Conservation (phyloP, 202 grass and related monocot species). For the Setaria viridis region DNA sequence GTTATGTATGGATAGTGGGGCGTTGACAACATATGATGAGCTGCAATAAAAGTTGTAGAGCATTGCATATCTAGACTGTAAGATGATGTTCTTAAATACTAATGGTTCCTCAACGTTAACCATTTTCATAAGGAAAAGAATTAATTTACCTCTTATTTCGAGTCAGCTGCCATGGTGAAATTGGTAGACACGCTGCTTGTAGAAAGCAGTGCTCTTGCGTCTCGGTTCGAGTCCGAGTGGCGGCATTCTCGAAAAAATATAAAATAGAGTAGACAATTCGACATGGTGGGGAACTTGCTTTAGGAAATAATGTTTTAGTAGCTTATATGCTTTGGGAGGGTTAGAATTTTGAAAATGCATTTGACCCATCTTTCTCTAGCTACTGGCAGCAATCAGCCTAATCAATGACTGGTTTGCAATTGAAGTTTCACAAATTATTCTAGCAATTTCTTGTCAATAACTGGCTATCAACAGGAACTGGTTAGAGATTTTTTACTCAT, state of each 20-base stretch:
- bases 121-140: background rate
- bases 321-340: background rate
- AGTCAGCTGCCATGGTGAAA: constrained; percentile 46
- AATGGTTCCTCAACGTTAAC: background rate
- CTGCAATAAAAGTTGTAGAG: background rate
- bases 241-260: constrained; percentile 35
- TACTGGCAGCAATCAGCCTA: background rate
- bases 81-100: background rate
- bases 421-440: no score
- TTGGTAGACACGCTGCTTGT: constrained; percentile 42
- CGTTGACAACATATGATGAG: background rate
- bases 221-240: constrained; percentile 45
- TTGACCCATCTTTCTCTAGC: background rate
- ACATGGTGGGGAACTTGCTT: background rate
- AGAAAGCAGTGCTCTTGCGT: constrained; percentile 35
- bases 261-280: background rate
- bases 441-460: background rate
- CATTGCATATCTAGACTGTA: background rate
- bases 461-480: background rate
- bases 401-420: background rate
- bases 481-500: background rate
- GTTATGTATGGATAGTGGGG: constrained; percentile 5
- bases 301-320: background rate
- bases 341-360: background rate
- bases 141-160: constrained; percentile 16